Evolutionary conservation across 2,329 filamentous ascomycete species (phyloP).

Genomic region (Colletotrichum spaethianum): DNA sequence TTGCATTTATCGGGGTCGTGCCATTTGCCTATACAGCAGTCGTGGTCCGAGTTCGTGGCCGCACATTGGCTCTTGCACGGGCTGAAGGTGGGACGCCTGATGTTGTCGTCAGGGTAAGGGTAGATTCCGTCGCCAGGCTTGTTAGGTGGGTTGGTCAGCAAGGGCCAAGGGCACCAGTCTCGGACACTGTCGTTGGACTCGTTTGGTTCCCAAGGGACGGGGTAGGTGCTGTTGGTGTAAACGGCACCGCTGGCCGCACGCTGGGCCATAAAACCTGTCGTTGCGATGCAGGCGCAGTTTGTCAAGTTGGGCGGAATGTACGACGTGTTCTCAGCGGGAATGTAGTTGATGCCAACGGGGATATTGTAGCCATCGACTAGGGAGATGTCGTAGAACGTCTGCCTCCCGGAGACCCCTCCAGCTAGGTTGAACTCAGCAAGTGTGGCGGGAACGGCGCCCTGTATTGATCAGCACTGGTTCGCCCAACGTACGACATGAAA

Average conservation of each 20-base stretch:
- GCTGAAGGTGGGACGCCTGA: slow-evolving; percentile 79
- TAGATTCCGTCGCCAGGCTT: slow-evolving; percentile 84
- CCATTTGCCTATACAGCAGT: slow-evolving; percentile 83
- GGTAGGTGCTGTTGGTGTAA: slow-evolving; percentile 75
- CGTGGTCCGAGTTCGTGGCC: slow-evolving; percentile 74
- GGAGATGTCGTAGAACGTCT: slow-evolving; percentile 88
- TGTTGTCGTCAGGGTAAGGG: slow-evolving; percentile 83
- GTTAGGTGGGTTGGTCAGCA: slow-evolving; percentile 77
- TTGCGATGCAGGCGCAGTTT: slow-evolving; percentile 83
- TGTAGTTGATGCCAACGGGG: slow-evolving; percentile 75
- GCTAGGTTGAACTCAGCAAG: slow-evolving; percentile 86
- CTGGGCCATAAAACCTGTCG: slow-evolving; percentile 71
- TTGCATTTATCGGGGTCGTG: slow-evolving; percentile 74
- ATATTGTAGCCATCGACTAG: slow-evolving; percentile 90
- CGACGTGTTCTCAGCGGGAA: slow-evolving; percentile 72
- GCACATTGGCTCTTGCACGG: slow-evolving; percentile 85
- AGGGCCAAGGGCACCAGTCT: slow-evolving; percentile 85
- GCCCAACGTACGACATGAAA: background rate
- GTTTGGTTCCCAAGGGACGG: slow-evolving; percentile 75
- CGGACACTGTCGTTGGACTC: slow-evolving; percentile 70
- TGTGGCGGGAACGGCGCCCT: slow-evolving; percentile 82
- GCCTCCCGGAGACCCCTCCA: slow-evolving; percentile 70
- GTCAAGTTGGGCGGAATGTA: slow-evolving; percentile 83
- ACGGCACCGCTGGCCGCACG: slow-evolving; percentile 68
- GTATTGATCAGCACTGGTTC: slow-evolving; percentile 3